Evolutionary conservation across 257 asterid species (phyloP).

Genomic region (Penstemon eatonii): DNA sequence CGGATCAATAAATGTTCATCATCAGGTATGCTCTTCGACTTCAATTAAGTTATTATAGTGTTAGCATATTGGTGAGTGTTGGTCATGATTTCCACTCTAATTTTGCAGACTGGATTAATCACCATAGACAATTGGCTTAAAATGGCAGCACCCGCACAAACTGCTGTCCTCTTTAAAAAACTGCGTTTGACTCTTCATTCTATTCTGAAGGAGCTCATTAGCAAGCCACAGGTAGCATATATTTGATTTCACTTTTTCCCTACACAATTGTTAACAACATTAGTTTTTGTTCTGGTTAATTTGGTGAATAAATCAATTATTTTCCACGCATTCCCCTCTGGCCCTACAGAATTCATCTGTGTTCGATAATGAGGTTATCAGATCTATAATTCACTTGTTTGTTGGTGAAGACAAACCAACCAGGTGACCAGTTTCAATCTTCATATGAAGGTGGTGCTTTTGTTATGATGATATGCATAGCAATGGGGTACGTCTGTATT

Average conservation of each 20-base stretch:
- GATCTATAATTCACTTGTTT: slow-evolving; percentile 78
- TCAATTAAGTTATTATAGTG: slow-evolving; percentile 7
- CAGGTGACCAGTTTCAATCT: slow-evolving; percentile 27
- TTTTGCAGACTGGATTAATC: slow-evolving; percentile 73
- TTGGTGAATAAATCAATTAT: neutral
- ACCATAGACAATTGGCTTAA: slow-evolving; percentile 81
- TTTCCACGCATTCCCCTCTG: slow-evolving; percentile 14
- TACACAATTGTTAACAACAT: slow-evolving; percentile 2
- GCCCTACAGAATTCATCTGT: slow-evolving; percentile 44
- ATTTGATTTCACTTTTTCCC: slow-evolving; percentile 1
- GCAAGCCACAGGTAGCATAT: slow-evolving; percentile 76
- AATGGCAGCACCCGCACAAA: slow-evolving; percentile 92
- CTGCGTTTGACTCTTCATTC: slow-evolving; percentile 79
- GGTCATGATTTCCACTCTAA: slow-evolving; percentile 27
- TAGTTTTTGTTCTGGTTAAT: neutral
- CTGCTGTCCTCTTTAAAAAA: slow-evolving; percentile 89
- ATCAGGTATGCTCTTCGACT: slow-evolving; percentile 59
- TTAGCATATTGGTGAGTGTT: slow-evolving; percentile 2
- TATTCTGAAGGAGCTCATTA: slow-evolving; percentile 77
- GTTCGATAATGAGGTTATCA: slow-evolving; percentile 67
- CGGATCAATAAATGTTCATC: slow-evolving; percentile 84
- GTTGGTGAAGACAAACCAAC: slow-evolving; percentile 81
- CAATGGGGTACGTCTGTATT: too few species aligned
- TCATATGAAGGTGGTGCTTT: neutral
- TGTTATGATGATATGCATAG: neutral